These are phyloP conservation scores for Thelonectria discophora DNA, from an alignment of 2,329 filamentous ascomycete genomes.

Conservation along the genomic window DNA sequence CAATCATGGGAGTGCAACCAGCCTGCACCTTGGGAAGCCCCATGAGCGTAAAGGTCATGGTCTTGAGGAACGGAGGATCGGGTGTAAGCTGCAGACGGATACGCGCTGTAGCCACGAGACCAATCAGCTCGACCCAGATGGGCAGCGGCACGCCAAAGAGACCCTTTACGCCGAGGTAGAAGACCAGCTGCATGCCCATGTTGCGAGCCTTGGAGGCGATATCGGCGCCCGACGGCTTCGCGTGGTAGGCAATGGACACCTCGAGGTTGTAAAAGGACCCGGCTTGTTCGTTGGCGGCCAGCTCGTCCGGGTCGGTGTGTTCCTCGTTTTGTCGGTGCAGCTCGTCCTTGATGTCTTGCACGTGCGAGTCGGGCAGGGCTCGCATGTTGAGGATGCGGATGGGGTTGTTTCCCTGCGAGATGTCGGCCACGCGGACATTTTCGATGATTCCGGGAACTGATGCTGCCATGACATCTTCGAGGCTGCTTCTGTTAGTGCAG, in stretches of 20 bases:
- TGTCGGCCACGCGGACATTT: constrained; percentile 93
- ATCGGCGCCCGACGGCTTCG: constrained; percentile 74
- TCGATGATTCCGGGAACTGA: constrained; percentile 92
- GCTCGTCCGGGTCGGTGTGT: constrained; percentile 84
- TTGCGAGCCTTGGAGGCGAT: constrained; percentile 87
- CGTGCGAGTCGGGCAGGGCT: constrained; percentile 80
- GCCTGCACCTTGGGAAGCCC: constrained; percentile 89
- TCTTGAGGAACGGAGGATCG: constrained; percentile 91
- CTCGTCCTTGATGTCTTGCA: constrained; percentile 82
- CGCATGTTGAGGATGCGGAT: constrained; percentile 87
- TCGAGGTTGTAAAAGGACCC: constrained; percentile 95
- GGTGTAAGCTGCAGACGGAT: constrained; percentile 86
- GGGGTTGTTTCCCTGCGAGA: constrained; percentile 92
- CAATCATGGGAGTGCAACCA: constrained; percentile 91
- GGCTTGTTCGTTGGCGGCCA: constrained; percentile 88
- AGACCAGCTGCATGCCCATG: constrained; percentile 96
- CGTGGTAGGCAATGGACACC: constrained; percentile 89
- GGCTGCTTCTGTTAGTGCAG: constrained; percentile 38
- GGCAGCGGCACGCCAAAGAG: constrained; percentile 89
- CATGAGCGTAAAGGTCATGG: constrained; percentile 92
- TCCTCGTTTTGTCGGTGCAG: constrained; percentile 82
- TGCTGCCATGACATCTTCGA: constrained; percentile 90
- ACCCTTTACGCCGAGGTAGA: constrained; percentile 90
- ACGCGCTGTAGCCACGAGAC: constrained; percentile 87
- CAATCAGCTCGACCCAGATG: constrained; percentile 88